Evolutionary conservation across 164 flowering plant genomes (phyloP), one percentile per base, ranked within the genome.

Genomic region (Vitis rupestris): DNA sequence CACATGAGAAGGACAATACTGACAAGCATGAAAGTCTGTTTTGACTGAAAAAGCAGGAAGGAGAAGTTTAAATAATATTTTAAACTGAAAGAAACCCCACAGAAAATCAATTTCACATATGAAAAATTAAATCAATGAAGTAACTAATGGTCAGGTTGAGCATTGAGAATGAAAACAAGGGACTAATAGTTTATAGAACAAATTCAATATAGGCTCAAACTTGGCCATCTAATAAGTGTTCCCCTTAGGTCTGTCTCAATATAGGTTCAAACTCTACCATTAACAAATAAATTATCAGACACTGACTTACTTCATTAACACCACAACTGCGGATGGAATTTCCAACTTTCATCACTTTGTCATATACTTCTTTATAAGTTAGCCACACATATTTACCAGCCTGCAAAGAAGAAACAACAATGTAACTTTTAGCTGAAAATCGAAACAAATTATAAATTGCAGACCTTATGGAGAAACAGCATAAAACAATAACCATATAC

Each of bases 291-390:
- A 59, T 17, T 9, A 17, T 29, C 29, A 72, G 27, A 74, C 16
- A 54, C 59, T 13, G 63, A 68, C 75, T 81, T 83, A 93, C 98
- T 71, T 81, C 81, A 19, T 61, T 85, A 66, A 90, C 76, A 30
- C 98, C 98, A 80, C 93, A 81, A 68, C 81, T 82, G 6, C 95
- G 88, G 61, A 96, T 87, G 29, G 98, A 73, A 51, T 74, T 73
- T 64, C 95, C 99, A 75, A 91, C 74, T 79, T 89, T 85, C 47
- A 88, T 68, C 7, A 89, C 97, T 47, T 72, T 13, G 74, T 86
- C 94, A 76, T 93, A 88, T 1, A 93, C 98, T 78, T 96, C 86
- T 76, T 86, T 82, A 77, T 96, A 96, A 11, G 91, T 96, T 67
- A 76, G 77, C 99, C 99, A 96, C 58, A 74, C 86, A 78, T 93